Conservation (phyloP, 495 filamentous ascomycete genomes). For the Sphaerosporella brunnea region DNA sequence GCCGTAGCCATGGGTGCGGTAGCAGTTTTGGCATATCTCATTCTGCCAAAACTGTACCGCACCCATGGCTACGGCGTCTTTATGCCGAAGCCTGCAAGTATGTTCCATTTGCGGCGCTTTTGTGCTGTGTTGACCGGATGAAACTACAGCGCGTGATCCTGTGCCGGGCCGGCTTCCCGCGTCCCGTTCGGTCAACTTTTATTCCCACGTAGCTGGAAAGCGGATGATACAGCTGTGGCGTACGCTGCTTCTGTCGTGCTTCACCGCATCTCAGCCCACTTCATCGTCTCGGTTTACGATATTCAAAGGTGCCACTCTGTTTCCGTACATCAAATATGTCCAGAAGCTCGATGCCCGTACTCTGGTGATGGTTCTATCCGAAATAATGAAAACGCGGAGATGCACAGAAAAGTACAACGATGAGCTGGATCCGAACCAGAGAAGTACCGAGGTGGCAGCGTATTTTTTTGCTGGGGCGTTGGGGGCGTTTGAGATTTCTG, state of each 20-base stretch:
- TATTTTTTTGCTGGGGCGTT: slow-evolving; percentile 23
- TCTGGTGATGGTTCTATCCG: slow-evolving; percentile 23
- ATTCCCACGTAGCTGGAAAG: slow-evolving; percentile 12
- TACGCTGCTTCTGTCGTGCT: slow-evolving; percentile 23
- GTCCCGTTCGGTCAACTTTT: slow-evolving; percentile 21
- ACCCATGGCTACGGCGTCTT: slow-evolving; percentile 23
- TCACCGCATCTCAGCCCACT: slow-evolving; percentile 23
- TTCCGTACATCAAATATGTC: slow-evolving; percentile 24
- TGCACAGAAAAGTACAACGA: neutral
- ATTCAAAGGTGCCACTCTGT: slow-evolving; percentile 16
- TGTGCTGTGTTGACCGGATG: neutral
- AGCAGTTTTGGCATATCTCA: slow-evolving; percentile 12
- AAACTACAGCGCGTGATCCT: slow-evolving; percentile 2
- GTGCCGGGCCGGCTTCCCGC: slow-evolving; percentile 15
- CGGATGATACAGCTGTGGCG: slow-evolving; percentile 20
- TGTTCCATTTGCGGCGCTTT: neutral
- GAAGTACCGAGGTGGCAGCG: slow-evolving; percentile 4
- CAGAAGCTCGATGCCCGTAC: slow-evolving; percentile 21
- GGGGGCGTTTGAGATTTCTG: slow-evolving; percentile 20
- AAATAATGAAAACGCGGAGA: slow-evolving; percentile 22
- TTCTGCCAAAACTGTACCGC: slow-evolving; percentile 20
- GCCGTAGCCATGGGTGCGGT: slow-evolving; percentile 11
- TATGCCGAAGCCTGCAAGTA: slow-evolving; percentile 15
- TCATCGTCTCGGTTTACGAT: slow-evolving; percentile 9
- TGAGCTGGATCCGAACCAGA: neutral